Percentiles rank a stretch among this genome's conserved stretches.
Conservation (phyloP, 225 moss, liverwort and hornwort species). For the Rhytidiadelphus loreus region DNA sequence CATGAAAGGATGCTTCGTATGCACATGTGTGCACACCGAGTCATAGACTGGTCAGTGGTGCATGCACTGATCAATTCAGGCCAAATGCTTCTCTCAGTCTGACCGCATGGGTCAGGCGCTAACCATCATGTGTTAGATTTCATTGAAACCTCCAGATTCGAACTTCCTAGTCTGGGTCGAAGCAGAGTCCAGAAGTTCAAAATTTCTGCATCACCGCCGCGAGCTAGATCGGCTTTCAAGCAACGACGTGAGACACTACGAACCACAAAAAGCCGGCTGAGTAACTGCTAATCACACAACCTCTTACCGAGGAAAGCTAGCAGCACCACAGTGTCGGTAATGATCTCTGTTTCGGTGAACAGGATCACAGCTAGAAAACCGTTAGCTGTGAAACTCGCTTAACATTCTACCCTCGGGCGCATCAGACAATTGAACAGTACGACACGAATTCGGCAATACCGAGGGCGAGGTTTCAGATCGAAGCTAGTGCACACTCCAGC, state of each 20-base stretch:
- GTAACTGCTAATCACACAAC: background rate
- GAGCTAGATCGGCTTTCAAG: background rate
- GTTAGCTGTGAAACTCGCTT: background rate
- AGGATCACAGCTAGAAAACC: background rate
- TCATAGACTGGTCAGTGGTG: background rate
- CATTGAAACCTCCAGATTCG: background rate
- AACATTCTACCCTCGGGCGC: background rate
- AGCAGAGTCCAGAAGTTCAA: background rate
- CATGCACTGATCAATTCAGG: background rate
- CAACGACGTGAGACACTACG: background rate
- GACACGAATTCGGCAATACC: background rate
- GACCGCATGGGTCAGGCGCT: background rate
- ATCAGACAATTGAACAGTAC: background rate
- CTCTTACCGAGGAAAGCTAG: background rate
- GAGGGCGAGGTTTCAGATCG: background rate
- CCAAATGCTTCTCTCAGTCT: background rate
- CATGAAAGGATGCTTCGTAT: background rate
- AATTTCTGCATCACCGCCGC: background rate
- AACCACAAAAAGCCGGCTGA: background rate
- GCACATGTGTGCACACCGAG: background rate
- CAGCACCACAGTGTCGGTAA: background rate
- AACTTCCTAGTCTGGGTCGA: background rate
- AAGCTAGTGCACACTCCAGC: background rate
- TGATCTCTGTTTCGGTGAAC: background rate
- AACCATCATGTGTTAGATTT: background rate